Evolutionary conservation across 2,329 filamentous ascomycete species (phyloP).

Genomic region (Talaromyces sp.): DNA sequence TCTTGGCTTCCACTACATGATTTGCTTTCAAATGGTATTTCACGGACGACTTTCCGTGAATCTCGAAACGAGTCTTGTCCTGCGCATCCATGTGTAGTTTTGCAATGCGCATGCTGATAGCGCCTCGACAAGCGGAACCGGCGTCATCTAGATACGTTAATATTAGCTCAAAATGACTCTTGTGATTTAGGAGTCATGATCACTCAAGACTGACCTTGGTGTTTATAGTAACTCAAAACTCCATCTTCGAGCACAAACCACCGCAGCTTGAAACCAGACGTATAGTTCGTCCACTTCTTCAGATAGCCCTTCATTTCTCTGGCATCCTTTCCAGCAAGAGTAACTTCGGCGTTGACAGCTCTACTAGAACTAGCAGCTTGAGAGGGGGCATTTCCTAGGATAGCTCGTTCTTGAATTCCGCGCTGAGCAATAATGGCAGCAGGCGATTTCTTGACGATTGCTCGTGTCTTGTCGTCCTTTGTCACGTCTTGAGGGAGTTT

Average conservation of each 20-base stretch:
- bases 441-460: constrained; percentile 88
- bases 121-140: constrained; percentile 89
- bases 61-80: constrained; percentile 96
- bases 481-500: constrained; percentile 95
- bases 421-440: constrained; percentile 90
- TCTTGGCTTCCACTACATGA: constrained; percentile 94
- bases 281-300: constrained; percentile 99
- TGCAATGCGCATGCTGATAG: constrained; percentile 98
- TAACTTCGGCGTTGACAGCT: constrained; percentile 42
- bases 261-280: constrained; percentile 88
- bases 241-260: constrained; percentile 99
- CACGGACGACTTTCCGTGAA: constrained; percentile 95
- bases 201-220: constrained; percentile 58
- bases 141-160: constrained; percentile 65
- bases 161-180: background rate
- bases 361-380: constrained; percentile 50
- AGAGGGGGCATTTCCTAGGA: constrained; percentile 67
- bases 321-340: constrained; percentile 72
- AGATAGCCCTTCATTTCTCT: constrained; percentile 98
- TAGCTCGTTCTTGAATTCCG: constrained; percentile 94
- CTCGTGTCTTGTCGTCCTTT: constrained; percentile 82
- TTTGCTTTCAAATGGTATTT: constrained; percentile 98
- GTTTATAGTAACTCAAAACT: constrained; percentile 97
- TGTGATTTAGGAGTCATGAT: background rate
- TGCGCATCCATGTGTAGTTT: constrained; percentile 92